Evolutionary conservation across 352 stramenopile species (phyloP).

Genomic region (Phytophthora lateralis): DNA sequence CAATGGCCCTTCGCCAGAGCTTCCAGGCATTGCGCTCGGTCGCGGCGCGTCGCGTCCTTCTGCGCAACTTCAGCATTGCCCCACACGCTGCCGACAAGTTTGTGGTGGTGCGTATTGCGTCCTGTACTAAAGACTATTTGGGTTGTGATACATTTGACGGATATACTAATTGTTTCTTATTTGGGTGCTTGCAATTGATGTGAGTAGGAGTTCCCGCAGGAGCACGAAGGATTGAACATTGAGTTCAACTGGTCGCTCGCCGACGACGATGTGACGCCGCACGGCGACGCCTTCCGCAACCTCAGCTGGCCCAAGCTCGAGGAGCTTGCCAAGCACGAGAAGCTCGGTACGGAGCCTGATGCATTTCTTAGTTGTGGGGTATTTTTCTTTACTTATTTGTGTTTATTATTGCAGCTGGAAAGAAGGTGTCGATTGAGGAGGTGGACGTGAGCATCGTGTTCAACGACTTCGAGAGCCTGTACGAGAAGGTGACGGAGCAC

Average conservation of each 20-base stretch:
- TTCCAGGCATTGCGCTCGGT: conserved; percentile 56
- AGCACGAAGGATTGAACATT: conserved; percentile 83
- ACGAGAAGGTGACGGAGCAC: conserved; percentile 76
- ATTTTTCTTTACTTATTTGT: conserved; percentile 1
- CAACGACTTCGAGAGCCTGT: conserved; percentile 69
- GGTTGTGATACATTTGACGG: background rate
- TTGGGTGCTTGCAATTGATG: conserved; percentile 6
- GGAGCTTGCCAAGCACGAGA: conserved; percentile 68
- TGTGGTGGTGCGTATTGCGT: conserved; percentile 59
- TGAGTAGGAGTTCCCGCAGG: conserved; percentile 70
- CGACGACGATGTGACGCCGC: conserved; percentile 80
- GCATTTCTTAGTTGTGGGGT: background rate
- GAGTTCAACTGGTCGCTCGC: conserved; percentile 90
- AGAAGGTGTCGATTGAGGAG: conserved; percentile 58
- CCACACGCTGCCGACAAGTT: conserved; percentile 82
- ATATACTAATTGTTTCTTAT: conserved; percentile 4
- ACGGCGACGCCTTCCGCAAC: conserved; percentile 82
- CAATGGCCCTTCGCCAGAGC: conserved; percentile 68
- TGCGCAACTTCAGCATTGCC: conserved; percentile 52
- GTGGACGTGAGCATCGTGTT: conserved; percentile 73
- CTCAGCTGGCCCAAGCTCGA: conserved; percentile 68
- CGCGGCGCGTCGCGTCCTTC: conserved; percentile 39
- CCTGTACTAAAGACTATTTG: background rate
- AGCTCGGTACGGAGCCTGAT: conserved; percentile 40
- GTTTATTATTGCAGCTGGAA: conserved; percentile 43